A percentile compares a stretch with the other conserved stretches of the same genome.
phyloP scores from a whole-genome alignment of 345 rosid genomes.

The Hibiscus tridactylites region DNA sequence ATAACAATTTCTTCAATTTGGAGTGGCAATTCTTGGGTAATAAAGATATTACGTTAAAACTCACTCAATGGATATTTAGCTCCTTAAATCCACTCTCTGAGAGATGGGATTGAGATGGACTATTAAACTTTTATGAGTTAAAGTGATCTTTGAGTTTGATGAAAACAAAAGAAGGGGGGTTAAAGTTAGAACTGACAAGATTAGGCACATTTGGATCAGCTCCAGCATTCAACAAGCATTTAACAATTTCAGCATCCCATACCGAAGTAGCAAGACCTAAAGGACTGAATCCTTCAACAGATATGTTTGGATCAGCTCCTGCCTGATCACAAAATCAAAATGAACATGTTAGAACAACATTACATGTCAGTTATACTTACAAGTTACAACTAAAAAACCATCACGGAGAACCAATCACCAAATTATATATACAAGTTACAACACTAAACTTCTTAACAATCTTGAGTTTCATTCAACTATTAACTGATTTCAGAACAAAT shows the following conservation, averaged over 20 bases:
- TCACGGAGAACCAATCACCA: background rate
- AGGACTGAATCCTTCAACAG: background rate
- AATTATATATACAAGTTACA: background rate
- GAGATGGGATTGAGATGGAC: background rate
- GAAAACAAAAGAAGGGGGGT: background rate
- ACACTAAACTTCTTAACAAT: background rate
- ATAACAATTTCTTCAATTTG: background rate
- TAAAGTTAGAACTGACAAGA: background rate
- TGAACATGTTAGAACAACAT: background rate
- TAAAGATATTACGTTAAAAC: background rate
- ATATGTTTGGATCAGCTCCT: conserved; percentile 10
- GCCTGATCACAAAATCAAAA: background rate
- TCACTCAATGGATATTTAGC: background rate
- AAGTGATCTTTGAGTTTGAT: background rate
- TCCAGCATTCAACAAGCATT: background rate
- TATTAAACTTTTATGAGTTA: background rate
- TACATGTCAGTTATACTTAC: background rate
- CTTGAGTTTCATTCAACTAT: background rate
- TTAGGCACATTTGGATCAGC: conserved; percentile 9
- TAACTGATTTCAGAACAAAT: background rate
- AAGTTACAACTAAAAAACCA: background rate
- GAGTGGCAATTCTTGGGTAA: background rate
- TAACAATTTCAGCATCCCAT: background rate
- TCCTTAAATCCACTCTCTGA: background rate
- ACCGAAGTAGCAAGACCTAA: background rate